phyloP scores from a whole-genome alignment of 352 stramenopile species.

The Bremia lactucae region DNA sequence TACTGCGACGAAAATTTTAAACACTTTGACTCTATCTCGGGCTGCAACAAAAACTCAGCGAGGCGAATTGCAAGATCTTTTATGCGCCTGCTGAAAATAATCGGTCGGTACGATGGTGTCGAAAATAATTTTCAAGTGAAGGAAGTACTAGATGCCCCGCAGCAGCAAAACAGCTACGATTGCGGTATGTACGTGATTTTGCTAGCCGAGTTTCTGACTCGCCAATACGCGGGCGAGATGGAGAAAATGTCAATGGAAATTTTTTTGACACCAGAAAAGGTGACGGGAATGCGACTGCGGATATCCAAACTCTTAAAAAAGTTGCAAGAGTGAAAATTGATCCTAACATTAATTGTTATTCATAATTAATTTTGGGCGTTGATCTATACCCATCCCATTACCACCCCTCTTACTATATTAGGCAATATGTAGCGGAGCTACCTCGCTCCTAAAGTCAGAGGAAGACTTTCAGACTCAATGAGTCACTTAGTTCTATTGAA shows the following conservation, averaged over 20 bases:
- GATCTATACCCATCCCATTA: too few relatives aligned
- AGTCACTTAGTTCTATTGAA: too few relatives aligned
- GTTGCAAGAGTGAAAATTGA: too few relatives aligned
- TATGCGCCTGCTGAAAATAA: constrained; percentile 23
- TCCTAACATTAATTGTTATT: too few relatives aligned
- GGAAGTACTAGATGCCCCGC: constrained; percentile 31
- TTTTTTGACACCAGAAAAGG: constrained; percentile 39
- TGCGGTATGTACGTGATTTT: constrained; percentile 75
- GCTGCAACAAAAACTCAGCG: constrained; percentile 42
- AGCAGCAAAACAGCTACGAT: constrained; percentile 74
- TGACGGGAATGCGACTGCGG: constrained; percentile 32
- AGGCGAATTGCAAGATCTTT: constrained; percentile 32
- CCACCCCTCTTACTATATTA: too few relatives aligned
- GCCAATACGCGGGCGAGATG: constrained; percentile 10
- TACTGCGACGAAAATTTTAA: constrained; percentile 30
- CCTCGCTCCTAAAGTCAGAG: too few relatives aligned
- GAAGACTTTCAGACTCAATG: too few relatives aligned
- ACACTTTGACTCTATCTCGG: constrained; percentile 69
- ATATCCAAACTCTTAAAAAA: constrained; percentile 36
- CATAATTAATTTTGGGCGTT: too few relatives aligned
- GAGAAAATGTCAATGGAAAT: constrained; percentile 13
- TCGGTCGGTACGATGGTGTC: constrained; percentile 3
- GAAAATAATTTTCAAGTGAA: constrained; percentile 10
- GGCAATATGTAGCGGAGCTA: too few relatives aligned
- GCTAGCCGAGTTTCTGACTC: constrained; percentile 49